phyloP scores from a whole-genome alignment of 2,329 filamentous ascomycete species.

The Apiospora rasikravindrae region DNA sequence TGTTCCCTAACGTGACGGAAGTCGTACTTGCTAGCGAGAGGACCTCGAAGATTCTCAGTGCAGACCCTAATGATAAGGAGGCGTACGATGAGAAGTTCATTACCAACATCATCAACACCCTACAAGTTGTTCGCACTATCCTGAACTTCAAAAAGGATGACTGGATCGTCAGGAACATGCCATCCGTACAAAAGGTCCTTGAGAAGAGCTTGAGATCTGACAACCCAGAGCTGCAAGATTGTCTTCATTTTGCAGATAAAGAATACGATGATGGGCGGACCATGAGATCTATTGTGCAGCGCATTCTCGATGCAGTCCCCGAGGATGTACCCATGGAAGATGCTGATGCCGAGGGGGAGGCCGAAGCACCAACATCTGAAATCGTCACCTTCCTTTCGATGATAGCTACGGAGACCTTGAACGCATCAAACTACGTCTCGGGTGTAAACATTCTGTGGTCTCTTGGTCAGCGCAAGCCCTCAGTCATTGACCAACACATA shows the following conservation, averaged over 20 bases:
- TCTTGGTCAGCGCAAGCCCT: slow-evolving; percentile 81
- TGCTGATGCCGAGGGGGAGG: slow-evolving; percentile 82
- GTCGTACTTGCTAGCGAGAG: slow-evolving; percentile 84
- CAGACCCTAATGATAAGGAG: slow-evolving; percentile 67
- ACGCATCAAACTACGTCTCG: slow-evolving; percentile 79
- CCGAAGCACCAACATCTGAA: slow-evolving; percentile 82
- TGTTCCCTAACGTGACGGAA: slow-evolving; percentile 90
- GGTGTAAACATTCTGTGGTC: slow-evolving; percentile 95
- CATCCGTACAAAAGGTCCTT: slow-evolving; percentile 81
- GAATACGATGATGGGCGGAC: slow-evolving; percentile 72
- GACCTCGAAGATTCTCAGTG: slow-evolving; percentile 63
- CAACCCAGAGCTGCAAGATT: slow-evolving; percentile 91
- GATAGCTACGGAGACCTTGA: slow-evolving; percentile 87
- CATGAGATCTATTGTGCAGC: slow-evolving; percentile 76
- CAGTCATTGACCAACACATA: slow-evolving; percentile 90
- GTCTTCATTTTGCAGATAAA: slow-evolving; percentile 76
- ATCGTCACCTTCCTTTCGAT: slow-evolving; percentile 84
- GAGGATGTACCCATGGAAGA: slow-evolving; percentile 76
- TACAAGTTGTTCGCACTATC: slow-evolving; percentile 90
- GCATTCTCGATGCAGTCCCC: slow-evolving; percentile 88
- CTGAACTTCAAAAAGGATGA: slow-evolving; percentile 87
- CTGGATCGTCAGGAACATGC: slow-evolving; percentile 83
- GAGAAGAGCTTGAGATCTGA: slow-evolving; percentile 90
- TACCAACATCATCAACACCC: slow-evolving; percentile 88
- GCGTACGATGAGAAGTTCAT: slow-evolving; percentile 83